These are phyloP conservation scores for Boletus vermiculosoides DNA, from an alignment of 768 basidiomycete genomes.

Conservation along the genomic window DNA sequence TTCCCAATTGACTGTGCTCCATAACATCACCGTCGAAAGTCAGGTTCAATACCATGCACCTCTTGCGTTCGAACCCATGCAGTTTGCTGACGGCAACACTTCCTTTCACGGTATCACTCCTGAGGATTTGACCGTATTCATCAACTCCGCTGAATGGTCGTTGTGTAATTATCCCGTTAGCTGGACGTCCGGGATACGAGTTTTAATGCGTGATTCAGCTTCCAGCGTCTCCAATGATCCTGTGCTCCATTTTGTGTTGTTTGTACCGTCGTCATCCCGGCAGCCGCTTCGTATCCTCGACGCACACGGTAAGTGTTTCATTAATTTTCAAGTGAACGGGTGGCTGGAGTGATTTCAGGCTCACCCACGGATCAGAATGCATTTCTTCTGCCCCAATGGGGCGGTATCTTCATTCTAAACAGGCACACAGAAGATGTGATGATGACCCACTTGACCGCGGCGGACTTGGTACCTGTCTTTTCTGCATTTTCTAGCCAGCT, in stretches of 20 bases:
- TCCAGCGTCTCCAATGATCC: slow-evolving; percentile 92
- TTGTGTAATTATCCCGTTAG: slow-evolving; percentile 55
- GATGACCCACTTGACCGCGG: slow-evolving; percentile 33
- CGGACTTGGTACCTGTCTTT: slow-evolving; percentile 54
- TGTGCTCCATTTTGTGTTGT: slow-evolving; percentile 89
- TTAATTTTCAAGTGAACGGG: slow-evolving; percentile 2
- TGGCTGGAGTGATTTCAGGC: slow-evolving; percentile 37
- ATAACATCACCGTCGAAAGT: slow-evolving; percentile 93
- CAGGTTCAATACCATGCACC: slow-evolving; percentile 93
- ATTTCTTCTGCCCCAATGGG: slow-evolving; percentile 94
- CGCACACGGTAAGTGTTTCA: slow-evolving; percentile 42
- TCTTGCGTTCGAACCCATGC: slow-evolving; percentile 69
- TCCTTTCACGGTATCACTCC: slow-evolving; percentile 59
- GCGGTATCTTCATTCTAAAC: slow-evolving; percentile 81
- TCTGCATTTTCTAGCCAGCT: slow-evolving; percentile 69
- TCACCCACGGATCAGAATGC: slow-evolving; percentile 51
- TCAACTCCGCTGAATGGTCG: slow-evolving; percentile 97
- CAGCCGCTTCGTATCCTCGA: slow-evolving; percentile 70
- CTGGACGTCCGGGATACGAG: not conserved
- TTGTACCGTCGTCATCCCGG: slow-evolving; percentile 70
- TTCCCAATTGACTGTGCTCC: slow-evolving; percentile 56
- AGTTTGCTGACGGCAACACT: slow-evolving; percentile 33
- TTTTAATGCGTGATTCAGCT: slow-evolving; percentile 46
- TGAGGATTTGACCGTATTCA: slow-evolving; percentile 87
- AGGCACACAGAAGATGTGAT: slow-evolving; percentile 35